These are phyloP conservation scores for Aspergillus leporis DNA, from an alignment of 495 filamentous ascomycete genomes.

Conservation along the genomic window DNA sequence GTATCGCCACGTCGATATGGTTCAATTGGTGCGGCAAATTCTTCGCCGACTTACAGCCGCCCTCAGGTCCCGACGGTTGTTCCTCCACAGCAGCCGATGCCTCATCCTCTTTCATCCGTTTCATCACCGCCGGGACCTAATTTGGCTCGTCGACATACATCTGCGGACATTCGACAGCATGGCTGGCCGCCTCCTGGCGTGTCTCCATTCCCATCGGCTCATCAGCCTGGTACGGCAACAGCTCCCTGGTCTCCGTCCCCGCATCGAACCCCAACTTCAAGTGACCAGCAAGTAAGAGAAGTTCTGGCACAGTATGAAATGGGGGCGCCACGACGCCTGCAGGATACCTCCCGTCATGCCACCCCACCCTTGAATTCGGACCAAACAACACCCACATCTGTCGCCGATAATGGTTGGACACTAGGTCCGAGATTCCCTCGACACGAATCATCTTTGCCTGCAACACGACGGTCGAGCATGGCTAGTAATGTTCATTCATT, in stretches of 20 bases:
- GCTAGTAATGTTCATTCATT: conserved; percentile 74
- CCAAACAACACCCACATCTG: conserved; percentile 46
- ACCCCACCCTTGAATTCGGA: conserved; percentile 64
- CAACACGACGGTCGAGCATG: conserved; percentile 72
- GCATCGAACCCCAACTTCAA: conserved; percentile 61
- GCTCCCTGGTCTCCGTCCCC: conserved; percentile 90
- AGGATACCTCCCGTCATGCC: conserved; percentile 64
- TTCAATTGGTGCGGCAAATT: conserved; percentile 72
- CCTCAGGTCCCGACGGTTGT: conserved; percentile 69
- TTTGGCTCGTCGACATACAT: conserved; percentile 85
- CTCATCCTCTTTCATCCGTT: conserved; percentile 75
- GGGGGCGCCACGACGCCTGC: conserved; percentile 55
- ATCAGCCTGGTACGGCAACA: conserved; percentile 35
- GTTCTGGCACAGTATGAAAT: conserved; percentile 82
- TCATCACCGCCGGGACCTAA: conserved; percentile 72
- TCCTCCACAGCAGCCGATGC: conserved; percentile 62
- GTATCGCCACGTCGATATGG: conserved; percentile 80
- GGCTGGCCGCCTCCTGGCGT: conserved; percentile 73
- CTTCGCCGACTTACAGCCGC: conserved; percentile 66
- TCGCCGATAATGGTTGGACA: conserved; percentile 59
- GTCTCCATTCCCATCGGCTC: conserved; percentile 61
- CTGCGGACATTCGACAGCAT: conserved; percentile 89
- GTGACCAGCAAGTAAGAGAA: conserved; percentile 80
- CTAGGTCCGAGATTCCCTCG: conserved; percentile 48
- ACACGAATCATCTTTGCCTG: conserved; percentile 54